A percentile compares a stretch with the other conserved stretches of the same genome.
Evolutionary conservation across 495 filamentous ascomycete genomes (phyloP).

Genomic region (Apiosordaria backusii): DNA sequence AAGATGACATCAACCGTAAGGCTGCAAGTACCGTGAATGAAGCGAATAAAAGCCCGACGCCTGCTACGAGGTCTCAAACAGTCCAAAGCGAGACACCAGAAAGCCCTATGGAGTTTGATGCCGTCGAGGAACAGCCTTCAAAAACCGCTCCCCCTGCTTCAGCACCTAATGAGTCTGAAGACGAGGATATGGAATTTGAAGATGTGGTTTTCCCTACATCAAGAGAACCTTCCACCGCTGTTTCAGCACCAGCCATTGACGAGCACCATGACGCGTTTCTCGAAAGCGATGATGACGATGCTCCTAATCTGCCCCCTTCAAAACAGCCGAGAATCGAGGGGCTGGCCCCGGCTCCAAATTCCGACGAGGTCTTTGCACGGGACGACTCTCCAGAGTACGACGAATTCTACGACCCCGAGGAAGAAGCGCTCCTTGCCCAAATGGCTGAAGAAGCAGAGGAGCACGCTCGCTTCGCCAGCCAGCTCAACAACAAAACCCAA

Average conservation of each 20-base stretch:
- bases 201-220: slow-evolving; percentile 31
- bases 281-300: slow-evolving; percentile 29
- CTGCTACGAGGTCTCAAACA: not conserved
- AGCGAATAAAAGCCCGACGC: not conserved
- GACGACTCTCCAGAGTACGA: slow-evolving; percentile 41
- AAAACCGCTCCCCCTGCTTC: slow-evolving; percentile 7
- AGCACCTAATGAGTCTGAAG: slow-evolving; percentile 26
- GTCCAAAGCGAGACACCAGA: not conserved
- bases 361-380: slow-evolving; percentile 11
- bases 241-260: not conserved
- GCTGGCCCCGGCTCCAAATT: not conserved
- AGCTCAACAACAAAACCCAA: slow-evolving; percentile 66
- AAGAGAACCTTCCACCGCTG: not conserved
- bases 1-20: slow-evolving; percentile 10
- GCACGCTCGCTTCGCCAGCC: slow-evolving; percentile 84
- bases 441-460: slow-evolving; percentile 87
- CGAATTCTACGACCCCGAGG: slow-evolving; percentile 78
- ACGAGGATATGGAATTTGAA: slow-evolving; percentile 36
- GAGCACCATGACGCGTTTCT: not conserved
- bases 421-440: slow-evolving; percentile 80
- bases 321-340: slow-evolving; percentile 2
- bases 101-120: not conserved
- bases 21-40: not conserved
- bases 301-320: not conserved
- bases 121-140: not conserved